Base-by-base conservation (phyloP, 352 stramenopile genomes). In the Phytophthora podocarpi region DNA sequence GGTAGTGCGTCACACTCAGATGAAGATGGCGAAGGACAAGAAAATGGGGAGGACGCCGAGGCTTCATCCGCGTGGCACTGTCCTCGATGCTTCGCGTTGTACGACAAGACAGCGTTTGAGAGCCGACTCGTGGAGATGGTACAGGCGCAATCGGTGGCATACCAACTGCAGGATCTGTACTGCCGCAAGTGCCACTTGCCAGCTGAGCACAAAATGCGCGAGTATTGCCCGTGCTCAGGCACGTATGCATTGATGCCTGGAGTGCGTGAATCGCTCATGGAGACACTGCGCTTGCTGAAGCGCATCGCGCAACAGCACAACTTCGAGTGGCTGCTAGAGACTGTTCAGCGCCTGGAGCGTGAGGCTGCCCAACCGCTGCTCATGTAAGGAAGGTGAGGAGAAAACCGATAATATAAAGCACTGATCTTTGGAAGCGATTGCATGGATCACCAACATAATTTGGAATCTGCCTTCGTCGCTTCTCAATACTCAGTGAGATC, bases 121-220 rank as follows among this genome's bases (percentile, higher is more conserved):
- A 70, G 85, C 30, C 85, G 89, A 26, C 86, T 99, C 4, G 89
- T 98, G 7, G 89, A 97, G 52, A 84, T 97, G 56, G 75, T 97
- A 11, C 77, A 98, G 32, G 76, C 79, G 28, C 79, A 89, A 50
- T 92, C 90, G 13, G 76, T 97, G 32, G 87, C 93, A 31, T 98
- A 97, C 63, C 94, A 98, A 66, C 72, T 98, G 23, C 95, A 98
- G 66, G 90, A 97, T 54, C 43, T 97, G 18, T 79, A 86, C 35
- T 97, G 90, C 70, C 31, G 49, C 35, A 96, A 96, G 55, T 97
- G 89, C 48, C 61, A 61, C 8, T 70, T 95, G 5, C 84, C 90
- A 5, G 78, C 73, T 24, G 85, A 92, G 55, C 65, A 89, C 69
- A 89, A 89, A 51, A 82, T 97, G 72, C 74, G 72, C 8, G 67